Base-by-base conservation (phyloP, 2,329 filamentous ascomycete genomes). In the Colletotrichum sublineola region DNA sequence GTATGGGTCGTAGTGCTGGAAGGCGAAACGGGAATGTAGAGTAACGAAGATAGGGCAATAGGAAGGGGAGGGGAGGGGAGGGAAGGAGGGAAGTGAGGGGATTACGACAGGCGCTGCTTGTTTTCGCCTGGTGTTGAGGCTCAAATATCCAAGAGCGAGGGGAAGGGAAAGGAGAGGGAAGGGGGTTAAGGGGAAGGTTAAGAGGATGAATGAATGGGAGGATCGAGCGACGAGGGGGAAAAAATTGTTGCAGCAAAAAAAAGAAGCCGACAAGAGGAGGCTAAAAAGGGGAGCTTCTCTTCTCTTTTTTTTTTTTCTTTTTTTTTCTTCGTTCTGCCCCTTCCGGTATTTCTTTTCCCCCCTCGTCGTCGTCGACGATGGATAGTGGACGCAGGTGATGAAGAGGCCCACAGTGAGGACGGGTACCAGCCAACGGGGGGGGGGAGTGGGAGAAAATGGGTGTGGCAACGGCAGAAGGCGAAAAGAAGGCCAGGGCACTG, bases 141-240 rank as follows among this genome's bases (percentile, higher is more conserved):
- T 52, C 56, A 62, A 63, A 24, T 38, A 29, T 62, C 40, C 42
- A 46, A 61, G 40, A 63, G 31, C 55, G 66, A 44, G 58, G 53
- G 62, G n/a, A 44, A 36, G 20, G 55, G 36, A 33, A 55, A 60
- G 40, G 69, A 55, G 74, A 63, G 67, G 53, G 56, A 67, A 63
- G 53, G 69, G 72, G 63, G 56, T 46, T 68, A 67, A 38, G 71
- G 58, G 40, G 58, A 56, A 29, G 33, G 46, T 52, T 50, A 62
- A 70, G 64, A 73, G 73, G 64, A 74, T 63, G 60, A 74, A 63
- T 42, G 64, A 74, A 63, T 42, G 64, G 42, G 70, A 68, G 67
- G 66, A 63, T 62, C 63, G 62, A 52, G 68, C 63, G 71, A 66
- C 24, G 60, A 65, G 67, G 74, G 68, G 71, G 55, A 42, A 20